Percentiles rank a stretch among this genome's conserved stretches.
phyloP scores from a whole-genome alignment of 148 eudicot species.

The Cornus kousa region DNA sequence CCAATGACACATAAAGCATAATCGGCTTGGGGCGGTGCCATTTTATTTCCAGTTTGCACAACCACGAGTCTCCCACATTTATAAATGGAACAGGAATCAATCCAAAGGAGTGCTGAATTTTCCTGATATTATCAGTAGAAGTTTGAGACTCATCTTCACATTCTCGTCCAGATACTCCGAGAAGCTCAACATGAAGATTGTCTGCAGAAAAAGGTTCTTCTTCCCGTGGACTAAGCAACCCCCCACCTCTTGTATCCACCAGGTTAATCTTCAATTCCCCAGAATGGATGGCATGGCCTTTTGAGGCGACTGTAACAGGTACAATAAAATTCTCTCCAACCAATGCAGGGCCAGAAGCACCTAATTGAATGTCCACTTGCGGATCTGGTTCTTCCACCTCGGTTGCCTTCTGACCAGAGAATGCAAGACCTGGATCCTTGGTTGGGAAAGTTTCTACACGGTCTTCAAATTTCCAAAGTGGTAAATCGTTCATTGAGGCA shows the following conservation, averaged over 20 bases:
- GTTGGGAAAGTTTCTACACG: conserved; percentile 68
- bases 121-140: conserved; percentile 53
- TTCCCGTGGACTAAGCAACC: conserved; percentile 93
- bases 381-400: conserved; percentile 97
- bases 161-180: conserved; percentile 57
- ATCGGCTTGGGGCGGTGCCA: conserved; percentile 96
- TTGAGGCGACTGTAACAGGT: conserved; percentile 71
- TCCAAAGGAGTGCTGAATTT: conserved; percentile 92
- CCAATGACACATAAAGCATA: conserved; percentile 87
- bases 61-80: conserved; percentile 73
- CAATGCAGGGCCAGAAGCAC: conserved; percentile 75
- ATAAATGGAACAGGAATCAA: conserved; percentile 78
- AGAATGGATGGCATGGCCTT: conserved; percentile 72
- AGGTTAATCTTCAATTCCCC: conserved; percentile 93
- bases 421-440: conserved; percentile 85
- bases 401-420: conserved; percentile 81
- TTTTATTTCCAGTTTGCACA: conserved; percentile 76
- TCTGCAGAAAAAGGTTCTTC: conserved; percentile 56
- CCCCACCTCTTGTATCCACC: conserved; percentile 93
- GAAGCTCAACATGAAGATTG: conserved; percentile 85
- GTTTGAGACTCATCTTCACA: conserved; percentile 38
- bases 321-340: conserved; percentile 83
- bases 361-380: conserved; percentile 69
- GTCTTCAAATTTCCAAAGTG: conserved; percentile 95
- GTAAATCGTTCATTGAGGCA: conserved; percentile 82